phyloP scores from a whole-genome alignment of 768 basidiomycete species.

The Hemileccinum rubropunctum region DNA sequence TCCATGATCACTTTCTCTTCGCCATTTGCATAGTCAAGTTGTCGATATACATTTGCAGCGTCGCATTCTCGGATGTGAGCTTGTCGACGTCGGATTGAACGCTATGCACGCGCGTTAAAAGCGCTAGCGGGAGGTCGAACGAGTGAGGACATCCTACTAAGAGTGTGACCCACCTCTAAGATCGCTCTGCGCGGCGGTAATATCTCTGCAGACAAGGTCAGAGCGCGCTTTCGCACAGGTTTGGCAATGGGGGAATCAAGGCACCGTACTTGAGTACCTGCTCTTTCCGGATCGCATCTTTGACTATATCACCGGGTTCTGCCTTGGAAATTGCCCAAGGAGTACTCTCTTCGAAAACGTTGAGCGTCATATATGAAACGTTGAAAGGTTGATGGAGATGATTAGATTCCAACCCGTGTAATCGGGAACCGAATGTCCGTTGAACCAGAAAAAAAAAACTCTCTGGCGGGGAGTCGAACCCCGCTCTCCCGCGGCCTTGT shows the following conservation, averaged over 20 bases:
- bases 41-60: constrained; percentile 86
- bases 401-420: background rate
- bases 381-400: background rate
- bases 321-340: constrained; percentile 50
- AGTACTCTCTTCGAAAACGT: constrained; percentile 38
- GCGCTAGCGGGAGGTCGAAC: constrained; percentile 40
- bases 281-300: constrained; percentile 77
- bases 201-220: constrained; percentile 51
- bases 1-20: constrained; percentile 56
- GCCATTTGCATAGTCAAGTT: constrained; percentile 88
- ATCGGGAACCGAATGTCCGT: too few relatives aligned
- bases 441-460: constrained; percentile 21
- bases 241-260: background rate
- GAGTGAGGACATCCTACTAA: background rate
- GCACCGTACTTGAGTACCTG: constrained; percentile 67
- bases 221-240: background rate
- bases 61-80: constrained; percentile 74
- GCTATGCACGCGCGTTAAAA: constrained; percentile 61
- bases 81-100: constrained; percentile 82
- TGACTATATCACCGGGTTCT: constrained; percentile 59
- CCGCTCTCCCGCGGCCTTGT: constrained; percentile 37
- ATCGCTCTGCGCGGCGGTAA: constrained; percentile 72
- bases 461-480: constrained; percentile 50
- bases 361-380: constrained; percentile 42
- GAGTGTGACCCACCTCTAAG: constrained; percentile 54